Evolutionary conservation across 352 stramenopile genomes (phyloP).

Genomic region (Blastocystis sp.): DNA sequence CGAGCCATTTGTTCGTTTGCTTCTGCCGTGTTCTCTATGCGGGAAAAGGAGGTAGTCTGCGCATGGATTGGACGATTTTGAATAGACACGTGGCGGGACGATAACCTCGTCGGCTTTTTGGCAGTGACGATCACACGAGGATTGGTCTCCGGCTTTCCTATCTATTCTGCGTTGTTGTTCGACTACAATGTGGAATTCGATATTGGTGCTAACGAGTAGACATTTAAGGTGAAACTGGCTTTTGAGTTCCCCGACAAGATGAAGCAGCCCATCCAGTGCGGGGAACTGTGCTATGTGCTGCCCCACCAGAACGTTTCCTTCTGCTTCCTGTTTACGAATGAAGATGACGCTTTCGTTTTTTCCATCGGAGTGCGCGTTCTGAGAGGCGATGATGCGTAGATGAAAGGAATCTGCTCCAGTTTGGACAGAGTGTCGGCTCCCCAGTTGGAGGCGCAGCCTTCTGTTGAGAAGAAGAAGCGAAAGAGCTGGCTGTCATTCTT

Average conservation of each 20-base stretch:
- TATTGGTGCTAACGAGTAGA: neutral
- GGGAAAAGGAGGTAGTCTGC: neutral
- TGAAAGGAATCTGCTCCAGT: constrained; percentile 13
- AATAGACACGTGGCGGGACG: constrained; percentile 34
- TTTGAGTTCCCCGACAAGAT: constrained; percentile 62
- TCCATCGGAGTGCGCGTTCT: neutral
- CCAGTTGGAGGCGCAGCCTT: neutral
- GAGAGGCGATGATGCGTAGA: neutral
- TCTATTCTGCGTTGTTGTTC: constrained; percentile 24
- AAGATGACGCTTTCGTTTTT: constrained; percentile 35
- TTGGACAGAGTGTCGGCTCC: neutral
- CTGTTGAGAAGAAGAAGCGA: constrained; percentile 9
- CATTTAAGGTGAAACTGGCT: constrained; percentile 44
- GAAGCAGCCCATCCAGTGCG: constrained; percentile 3
- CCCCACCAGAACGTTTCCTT: constrained; percentile 38
- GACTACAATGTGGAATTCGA: constrained; percentile 32
- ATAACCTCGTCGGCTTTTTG: constrained; percentile 49
- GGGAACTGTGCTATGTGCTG: constrained; percentile 24
- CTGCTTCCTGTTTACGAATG: constrained; percentile 44
- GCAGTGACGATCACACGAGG: constrained; percentile 12
- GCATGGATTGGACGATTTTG: neutral
- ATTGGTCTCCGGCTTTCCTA: neutral
- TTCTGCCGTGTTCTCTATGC: constrained; percentile 47
- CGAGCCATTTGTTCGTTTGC: constrained; percentile 38
- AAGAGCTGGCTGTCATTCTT: neutral